Conservation (phyloP, 2,329 filamentous ascomycete genomes). For the Aspergillus ustus region DNA sequence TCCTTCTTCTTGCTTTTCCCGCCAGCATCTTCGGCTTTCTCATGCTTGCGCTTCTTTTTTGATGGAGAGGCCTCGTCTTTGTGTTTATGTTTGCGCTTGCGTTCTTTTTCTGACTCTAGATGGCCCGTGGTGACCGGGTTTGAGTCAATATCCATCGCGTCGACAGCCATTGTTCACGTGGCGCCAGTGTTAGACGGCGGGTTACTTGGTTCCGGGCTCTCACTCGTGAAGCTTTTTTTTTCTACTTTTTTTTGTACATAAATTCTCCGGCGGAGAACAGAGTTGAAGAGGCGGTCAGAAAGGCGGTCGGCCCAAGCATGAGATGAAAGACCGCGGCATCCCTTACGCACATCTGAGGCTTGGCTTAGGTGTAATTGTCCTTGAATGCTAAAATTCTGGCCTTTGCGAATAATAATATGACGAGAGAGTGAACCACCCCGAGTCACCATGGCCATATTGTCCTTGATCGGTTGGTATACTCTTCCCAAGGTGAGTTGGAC, state of each 20-base stretch:
- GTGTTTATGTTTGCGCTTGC: conserved; percentile 51
- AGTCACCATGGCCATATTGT: conserved; percentile 52
- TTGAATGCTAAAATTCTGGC: background rate
- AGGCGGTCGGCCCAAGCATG: conserved; percentile 16
- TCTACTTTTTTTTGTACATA: conserved; percentile 23
- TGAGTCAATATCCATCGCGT: conserved; percentile 47
- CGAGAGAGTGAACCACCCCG: background rate
- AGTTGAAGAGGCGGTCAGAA: conserved; percentile 20
- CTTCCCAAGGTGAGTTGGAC: conserved; percentile 59
- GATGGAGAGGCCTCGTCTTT: conserved; percentile 47
- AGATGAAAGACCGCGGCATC: background rate
- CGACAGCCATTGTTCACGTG: conserved; percentile 39
- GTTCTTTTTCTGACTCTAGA: conserved; percentile 38
- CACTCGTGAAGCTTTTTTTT: conserved; percentile 33
- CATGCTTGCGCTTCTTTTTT: conserved; percentile 50
- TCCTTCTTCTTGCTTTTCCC: conserved; percentile 24
- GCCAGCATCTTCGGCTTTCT: conserved; percentile 24
- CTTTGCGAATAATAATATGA: background rate
- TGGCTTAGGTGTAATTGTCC: background rate
- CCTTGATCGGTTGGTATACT: conserved; percentile 65
- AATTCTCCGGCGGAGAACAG: conserved; percentile 12
- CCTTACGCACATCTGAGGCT: background rate
- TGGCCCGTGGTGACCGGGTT: conserved; percentile 26
- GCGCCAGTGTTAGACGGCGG: conserved; percentile 17
- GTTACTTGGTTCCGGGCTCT: conserved; percentile 4